Base-by-base conservation (phyloP, 345 rosid species). In the Hibiscus mutabilis region DNA sequence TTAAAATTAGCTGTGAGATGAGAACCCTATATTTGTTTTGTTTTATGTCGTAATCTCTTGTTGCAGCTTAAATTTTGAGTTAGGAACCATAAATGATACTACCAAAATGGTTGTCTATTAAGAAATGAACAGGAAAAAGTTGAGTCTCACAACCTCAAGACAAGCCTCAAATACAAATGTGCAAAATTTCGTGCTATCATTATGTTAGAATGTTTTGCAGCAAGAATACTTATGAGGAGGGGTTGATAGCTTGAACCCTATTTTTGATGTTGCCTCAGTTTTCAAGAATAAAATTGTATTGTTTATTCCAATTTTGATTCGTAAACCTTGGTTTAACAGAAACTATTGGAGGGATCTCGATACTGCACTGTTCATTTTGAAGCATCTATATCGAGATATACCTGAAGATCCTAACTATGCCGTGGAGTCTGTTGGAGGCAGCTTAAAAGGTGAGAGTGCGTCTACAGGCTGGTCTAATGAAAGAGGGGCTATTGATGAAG, bases 291-390 rank as follows among this genome's bases (percentile, higher is more conserved):
- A 12, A 18, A 13, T 3, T 6, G 11, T 19, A 22, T 14, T 14
- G 15, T 14, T 40, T 46, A 7, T 16, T 71, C 66, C 16, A 0
- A 47, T 47, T 77, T 40, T 75, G 42, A 73, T 68, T 15, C 10
- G 40, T 61, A 51, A 53, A 65, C 76, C 61, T 73, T 29, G 49
- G 66, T 59, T 59, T 31, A 62, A 76, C 95, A 95, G 99, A 79
- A 95, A 95, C 84, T 92, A 95, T 73, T 92, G 98, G 98, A 91
- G 98, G 80, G 99, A 95, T 79, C 37, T 68, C 19, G 99, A 95
- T 73, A 90, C 99, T 19, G 97, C 97, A 29, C 91, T 95, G 24
- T 95, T 92, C 83, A 89, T 95, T 72, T 79, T 95, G 78, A 90
- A 87, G 75, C 96, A 95, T 85, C 75, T 95, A 73, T 89, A 90